A percentile compares a stretch with the other conserved stretches of the same genome.
phyloP scores from a whole-genome alignment of 768 basidiomycete genomes.

The Cyclocybe cylindracea region DNA sequence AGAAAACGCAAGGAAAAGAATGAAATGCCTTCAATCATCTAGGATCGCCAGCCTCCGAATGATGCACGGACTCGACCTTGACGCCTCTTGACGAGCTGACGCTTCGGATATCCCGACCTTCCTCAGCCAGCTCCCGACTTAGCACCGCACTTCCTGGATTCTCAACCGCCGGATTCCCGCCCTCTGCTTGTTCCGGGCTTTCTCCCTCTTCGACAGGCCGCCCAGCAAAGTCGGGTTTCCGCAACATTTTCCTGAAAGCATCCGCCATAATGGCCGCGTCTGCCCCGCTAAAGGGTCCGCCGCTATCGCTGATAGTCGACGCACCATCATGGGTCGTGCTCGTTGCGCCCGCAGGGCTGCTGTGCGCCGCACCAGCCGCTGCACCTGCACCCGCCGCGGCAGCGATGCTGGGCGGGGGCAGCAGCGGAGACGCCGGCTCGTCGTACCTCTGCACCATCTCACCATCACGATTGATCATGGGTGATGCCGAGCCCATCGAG shows the following conservation, averaged over 20 bases:
- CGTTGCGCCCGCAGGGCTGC: conserved; percentile 11
- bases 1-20: too few species aligned
- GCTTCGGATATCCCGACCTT: conserved; percentile 86
- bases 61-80: conserved; percentile 58
- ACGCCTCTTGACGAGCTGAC: conserved; percentile 81
- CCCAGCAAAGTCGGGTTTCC: conserved; percentile 86
- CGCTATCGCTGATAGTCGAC: conserved; percentile 70
- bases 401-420: conserved; percentile 20
- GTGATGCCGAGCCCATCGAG: conserved; percentile 78
- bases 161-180: conserved; percentile 53
- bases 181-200: conserved; percentile 15
- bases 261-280: conserved; percentile 94
- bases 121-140: conserved; percentile 80
- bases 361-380: conserved; percentile 17
- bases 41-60: too few species aligned
- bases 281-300: conserved; percentile 75
- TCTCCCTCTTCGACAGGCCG: conserved; percentile 59
- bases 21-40: too few species aligned
- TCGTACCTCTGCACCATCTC: conserved; percentile 22
- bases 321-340: conserved; percentile 60
- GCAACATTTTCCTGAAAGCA: conserved; percentile 85
- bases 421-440: conserved; percentile 30
- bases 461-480: conserved; percentile 73
- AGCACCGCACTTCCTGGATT: conserved; percentile 40
- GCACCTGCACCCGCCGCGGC: conserved; percentile 8